Conservation (phyloP, 495 filamentous ascomycete species). For the Parmelia sp. region DNA sequence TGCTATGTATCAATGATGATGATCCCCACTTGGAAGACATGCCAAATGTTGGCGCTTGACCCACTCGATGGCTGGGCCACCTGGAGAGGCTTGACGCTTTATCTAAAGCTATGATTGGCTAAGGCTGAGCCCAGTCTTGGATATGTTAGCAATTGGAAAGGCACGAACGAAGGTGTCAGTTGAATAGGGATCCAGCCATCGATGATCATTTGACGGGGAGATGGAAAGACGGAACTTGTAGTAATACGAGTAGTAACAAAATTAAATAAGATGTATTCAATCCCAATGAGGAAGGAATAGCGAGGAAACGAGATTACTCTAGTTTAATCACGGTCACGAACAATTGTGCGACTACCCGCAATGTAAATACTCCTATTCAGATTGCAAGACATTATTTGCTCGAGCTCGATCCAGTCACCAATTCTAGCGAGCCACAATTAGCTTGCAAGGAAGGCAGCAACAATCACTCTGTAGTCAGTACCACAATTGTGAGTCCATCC, state of each 20-base stretch:
- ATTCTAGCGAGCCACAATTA: neutral
- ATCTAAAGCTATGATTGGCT: neutral
- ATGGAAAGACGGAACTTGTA: neutral
- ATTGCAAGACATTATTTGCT: neutral
- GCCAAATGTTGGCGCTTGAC: neutral
- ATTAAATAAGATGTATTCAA: neutral
- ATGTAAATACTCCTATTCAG: slow-evolving; percentile 15
- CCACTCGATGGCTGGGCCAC: neutral
- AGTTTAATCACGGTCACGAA: neutral
- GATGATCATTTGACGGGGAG: neutral
- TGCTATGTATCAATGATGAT: neutral
- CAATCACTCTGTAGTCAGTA: neutral
- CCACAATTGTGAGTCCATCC: slow-evolving; percentile 10
- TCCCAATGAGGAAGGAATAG: slow-evolving; percentile 12
- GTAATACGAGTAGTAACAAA: neutral
- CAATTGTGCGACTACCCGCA: neutral
- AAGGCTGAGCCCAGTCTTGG: neutral
- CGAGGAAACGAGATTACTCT: neutral
- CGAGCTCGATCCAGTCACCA: neutral
- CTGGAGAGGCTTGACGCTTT: neutral
- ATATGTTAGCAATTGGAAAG: neutral
- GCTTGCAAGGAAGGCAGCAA: neutral
- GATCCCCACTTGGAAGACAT: neutral
- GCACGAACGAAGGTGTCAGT: neutral
- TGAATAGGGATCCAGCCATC: neutral